These are phyloP conservation scores for Oemleria cerasiformis DNA, from an alignment of 306 rosid genomes.

Conservation along the genomic window DNA sequence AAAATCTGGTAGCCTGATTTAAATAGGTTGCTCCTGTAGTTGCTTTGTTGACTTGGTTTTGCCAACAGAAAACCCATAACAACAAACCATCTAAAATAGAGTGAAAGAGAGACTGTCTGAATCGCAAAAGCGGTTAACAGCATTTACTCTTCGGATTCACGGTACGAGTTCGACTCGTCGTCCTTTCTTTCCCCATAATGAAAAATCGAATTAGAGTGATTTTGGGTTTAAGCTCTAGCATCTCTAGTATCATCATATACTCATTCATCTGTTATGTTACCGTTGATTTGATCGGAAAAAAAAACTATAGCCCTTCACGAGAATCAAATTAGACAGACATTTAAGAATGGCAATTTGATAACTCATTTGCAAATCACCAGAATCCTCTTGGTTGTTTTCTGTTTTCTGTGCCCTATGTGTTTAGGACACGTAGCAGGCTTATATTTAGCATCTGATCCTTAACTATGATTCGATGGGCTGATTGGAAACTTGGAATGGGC, in stretches of 20 bases:
- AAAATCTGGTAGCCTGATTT: neutral
- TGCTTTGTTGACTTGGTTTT: neutral
- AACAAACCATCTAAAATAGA: neutral
- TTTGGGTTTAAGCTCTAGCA: no score
- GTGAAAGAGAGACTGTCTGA: neutral
- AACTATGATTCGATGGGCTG: neutral
- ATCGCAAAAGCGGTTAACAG: neutral
- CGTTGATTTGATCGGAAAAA: no score
- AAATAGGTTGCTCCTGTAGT: neutral
- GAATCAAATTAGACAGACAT: no score
- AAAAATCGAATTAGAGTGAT: no score
- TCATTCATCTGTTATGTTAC: no score
- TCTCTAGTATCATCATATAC: no score
- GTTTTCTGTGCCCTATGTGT: neutral
- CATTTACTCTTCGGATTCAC: neutral
- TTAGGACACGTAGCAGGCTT: neutral
- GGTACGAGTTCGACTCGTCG: neutral
- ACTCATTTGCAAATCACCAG: no score
- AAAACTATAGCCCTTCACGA: no score
- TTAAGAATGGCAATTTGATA: no score
- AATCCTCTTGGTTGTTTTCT: neutral
- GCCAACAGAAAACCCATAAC: neutral
- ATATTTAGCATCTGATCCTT: slow-evolving; percentile 7
- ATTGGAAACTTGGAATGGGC: slow-evolving; percentile 35
- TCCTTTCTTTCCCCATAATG: neutral